phyloP scores from a whole-genome alignment of 495 filamentous ascomycete genomes.

The Aspergillus asperescens region DNA sequence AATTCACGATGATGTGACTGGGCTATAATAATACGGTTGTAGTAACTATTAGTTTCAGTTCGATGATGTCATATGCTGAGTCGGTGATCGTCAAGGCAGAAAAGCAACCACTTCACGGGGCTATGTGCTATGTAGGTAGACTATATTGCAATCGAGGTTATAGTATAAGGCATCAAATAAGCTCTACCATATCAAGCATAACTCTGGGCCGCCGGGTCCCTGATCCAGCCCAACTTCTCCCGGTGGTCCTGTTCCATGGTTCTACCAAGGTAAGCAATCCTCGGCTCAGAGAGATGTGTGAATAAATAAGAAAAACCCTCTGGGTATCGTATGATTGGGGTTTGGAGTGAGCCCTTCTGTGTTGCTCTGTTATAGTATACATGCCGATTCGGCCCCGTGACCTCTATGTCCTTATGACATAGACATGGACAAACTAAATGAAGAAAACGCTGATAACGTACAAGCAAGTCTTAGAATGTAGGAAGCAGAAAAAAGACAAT shows the following conservation, averaged over 20 bases:
- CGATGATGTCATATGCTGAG: neutral
- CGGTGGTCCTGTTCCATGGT: conserved; percentile 7
- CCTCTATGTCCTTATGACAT: conserved; percentile 4
- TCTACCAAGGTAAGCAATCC: neutral
- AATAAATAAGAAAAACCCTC: too few relatives aligned
- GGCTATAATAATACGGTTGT: neutral
- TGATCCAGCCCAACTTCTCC: conserved; percentile 3
- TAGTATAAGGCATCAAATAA: conserved; percentile 4
- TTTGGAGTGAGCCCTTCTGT: neutral
- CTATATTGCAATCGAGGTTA: too few relatives aligned
- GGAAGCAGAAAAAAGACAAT: neutral
- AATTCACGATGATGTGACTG: conserved; percentile 7
- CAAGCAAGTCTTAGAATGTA: conserved; percentile 1
- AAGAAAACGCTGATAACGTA: conserved; percentile 4
- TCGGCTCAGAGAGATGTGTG: too few relatives aligned
- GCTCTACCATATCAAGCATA: conserved; percentile 4
- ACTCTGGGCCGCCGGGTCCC: conserved; percentile 11
- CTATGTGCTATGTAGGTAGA: too few relatives aligned
- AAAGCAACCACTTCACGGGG: too few relatives aligned
- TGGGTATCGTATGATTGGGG: neutral
- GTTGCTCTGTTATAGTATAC: conserved; percentile 8
- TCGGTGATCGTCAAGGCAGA: neutral
- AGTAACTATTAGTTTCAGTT: neutral
- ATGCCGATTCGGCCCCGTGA: conserved; percentile 1
- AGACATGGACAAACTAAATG: neutral